These are phyloP conservation scores for Serendipita sp. DNA, from an alignment of 768 basidiomycete genomes.

Conservation along the genomic window DNA sequence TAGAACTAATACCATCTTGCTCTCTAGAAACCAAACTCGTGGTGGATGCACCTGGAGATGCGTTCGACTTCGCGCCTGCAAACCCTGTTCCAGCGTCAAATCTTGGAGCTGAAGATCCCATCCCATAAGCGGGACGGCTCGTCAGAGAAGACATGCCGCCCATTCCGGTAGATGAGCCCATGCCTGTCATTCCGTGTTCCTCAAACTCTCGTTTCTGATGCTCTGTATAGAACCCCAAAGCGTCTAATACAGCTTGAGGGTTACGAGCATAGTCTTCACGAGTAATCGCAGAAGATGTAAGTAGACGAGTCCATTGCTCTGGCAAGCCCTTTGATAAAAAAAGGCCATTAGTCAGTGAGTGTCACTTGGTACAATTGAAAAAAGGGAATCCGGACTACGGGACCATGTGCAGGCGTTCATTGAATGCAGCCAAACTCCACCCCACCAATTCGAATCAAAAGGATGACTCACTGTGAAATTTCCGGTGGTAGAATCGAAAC, in stretches of 20 bases:
- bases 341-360: neutral
- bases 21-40: constrained; percentile 6
- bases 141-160: constrained; percentile 12
- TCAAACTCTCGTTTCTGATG: constrained; percentile 91
- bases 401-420: neutral
- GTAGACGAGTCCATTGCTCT: constrained; percentile 92
- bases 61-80: constrained; percentile 35
- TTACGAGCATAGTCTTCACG: constrained; percentile 95
- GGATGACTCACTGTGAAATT: constrained; percentile 73
- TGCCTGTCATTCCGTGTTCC: constrained; percentile 27
- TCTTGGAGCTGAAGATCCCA: constrained; percentile 35
- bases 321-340: constrained; percentile 58
- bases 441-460: neutral
- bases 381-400: neutral
- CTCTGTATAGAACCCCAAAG: constrained; percentile 96
- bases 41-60: constrained; percentile 26
- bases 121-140: constrained; percentile 21
- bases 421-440: too few species aligned
- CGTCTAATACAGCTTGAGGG: constrained; percentile 92
- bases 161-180: constrained; percentile 11
- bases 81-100: constrained; percentile 89
- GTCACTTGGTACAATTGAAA: neutral
- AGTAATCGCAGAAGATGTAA: constrained; percentile 94
- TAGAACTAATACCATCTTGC: neutral
- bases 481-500: constrained; percentile 85